phyloP scores from a whole-genome alignment of 1,284 basidiomycete genomes.

The Ustilago cynodontis region DNA sequence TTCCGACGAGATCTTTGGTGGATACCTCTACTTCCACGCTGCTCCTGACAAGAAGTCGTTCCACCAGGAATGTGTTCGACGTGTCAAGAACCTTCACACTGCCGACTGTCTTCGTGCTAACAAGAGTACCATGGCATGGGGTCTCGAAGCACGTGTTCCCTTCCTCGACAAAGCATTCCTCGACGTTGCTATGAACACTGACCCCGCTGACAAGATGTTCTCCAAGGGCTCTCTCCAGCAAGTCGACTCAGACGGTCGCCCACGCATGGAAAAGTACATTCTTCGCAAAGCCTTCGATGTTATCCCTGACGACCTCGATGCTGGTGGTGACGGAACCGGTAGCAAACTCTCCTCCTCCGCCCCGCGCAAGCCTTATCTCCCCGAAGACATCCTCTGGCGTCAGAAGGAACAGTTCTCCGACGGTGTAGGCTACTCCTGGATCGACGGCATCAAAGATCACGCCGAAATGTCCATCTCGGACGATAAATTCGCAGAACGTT shows the following conservation, averaged over 20 bases:
- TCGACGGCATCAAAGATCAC: slow-evolving; percentile 97
- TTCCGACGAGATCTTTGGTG: slow-evolving; percentile 96
- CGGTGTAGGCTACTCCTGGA: slow-evolving; percentile 99
- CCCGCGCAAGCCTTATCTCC: slow-evolving; percentile 80
- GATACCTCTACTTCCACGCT: slow-evolving; percentile 99
- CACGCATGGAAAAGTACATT: slow-evolving; percentile 79
- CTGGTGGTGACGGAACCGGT: slow-evolving; percentile 44
- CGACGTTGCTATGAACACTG: slow-evolving; percentile 91
- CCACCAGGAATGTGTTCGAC: slow-evolving; percentile 93
- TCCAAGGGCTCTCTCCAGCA: slow-evolving; percentile 82
- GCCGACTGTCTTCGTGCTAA: slow-evolving; percentile 98
- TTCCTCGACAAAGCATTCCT: slow-evolving; percentile 98
- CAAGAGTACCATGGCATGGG: slow-evolving; percentile 99
- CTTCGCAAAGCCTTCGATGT: slow-evolving; percentile 96
- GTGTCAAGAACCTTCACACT: slow-evolving; percentile 98
- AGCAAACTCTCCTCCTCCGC: slow-evolving; percentile 17
- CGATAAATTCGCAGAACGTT: slow-evolving; percentile 81
- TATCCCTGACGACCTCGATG: slow-evolving; percentile 80
- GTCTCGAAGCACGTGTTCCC: slow-evolving; percentile 96
- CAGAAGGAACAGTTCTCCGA: slow-evolving; percentile 99
- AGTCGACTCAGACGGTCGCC: slow-evolving; percentile 74
- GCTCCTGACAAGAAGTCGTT: slow-evolving; percentile 89
- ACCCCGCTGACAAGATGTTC: slow-evolving; percentile 91
- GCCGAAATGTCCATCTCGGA: slow-evolving; percentile 83
- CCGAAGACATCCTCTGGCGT: slow-evolving; percentile 93